Percentiles rank a stretch among this genome's conserved stretches.
Evolutionary conservation across 177 flowering plant genomes (phyloP).

Genomic region (Tripterygium wilfordii): DNA sequence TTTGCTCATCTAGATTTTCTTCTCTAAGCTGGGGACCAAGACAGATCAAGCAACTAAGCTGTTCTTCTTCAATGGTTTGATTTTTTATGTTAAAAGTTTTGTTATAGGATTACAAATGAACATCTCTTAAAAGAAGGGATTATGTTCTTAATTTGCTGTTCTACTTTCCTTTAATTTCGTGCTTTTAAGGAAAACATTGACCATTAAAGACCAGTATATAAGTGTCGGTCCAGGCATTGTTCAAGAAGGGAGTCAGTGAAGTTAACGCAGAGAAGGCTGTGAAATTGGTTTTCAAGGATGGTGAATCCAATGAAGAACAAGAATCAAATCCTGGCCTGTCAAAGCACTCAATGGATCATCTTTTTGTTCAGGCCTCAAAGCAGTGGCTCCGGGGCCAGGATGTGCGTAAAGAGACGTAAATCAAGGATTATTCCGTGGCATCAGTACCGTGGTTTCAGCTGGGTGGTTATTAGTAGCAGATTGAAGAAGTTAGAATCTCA

Average conservation of each 20-base stretch:
- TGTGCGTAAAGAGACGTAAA: slow-evolving; percentile 61
- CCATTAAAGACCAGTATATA: background rate
- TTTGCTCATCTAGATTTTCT: slow-evolving; percentile 75
- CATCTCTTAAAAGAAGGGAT: too few species aligned
- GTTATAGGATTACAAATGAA: too few species aligned
- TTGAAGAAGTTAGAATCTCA: slow-evolving; percentile 63
- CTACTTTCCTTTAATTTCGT: too few species aligned
- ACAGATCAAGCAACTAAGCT: slow-evolving; percentile 66
- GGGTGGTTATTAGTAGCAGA: slow-evolving; percentile 49
- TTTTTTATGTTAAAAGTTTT: too few species aligned
- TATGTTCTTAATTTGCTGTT: too few species aligned
- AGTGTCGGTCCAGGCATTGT: slow-evolving; percentile 49
- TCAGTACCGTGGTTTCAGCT: slow-evolving; percentile 82
- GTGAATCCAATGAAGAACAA: slow-evolving; percentile 29
- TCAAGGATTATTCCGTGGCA: slow-evolving; percentile 78
- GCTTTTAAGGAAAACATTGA: too few species aligned
- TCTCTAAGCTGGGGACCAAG: slow-evolving; percentile 74
- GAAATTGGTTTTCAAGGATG: slow-evolving; percentile 56
- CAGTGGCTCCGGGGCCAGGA: slow-evolving; percentile 64
- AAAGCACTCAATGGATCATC: slow-evolving; percentile 50
- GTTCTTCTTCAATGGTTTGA: background rate
- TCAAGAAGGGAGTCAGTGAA: slow-evolving; percentile 58
- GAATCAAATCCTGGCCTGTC: slow-evolving; percentile 50
- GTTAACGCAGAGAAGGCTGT: slow-evolving; percentile 56
- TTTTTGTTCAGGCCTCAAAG: slow-evolving; percentile 65